Evolutionary conservation across 1,284 basidiomycete genomes (phyloP).

Genomic region (Gymnopus androsaceus): DNA sequence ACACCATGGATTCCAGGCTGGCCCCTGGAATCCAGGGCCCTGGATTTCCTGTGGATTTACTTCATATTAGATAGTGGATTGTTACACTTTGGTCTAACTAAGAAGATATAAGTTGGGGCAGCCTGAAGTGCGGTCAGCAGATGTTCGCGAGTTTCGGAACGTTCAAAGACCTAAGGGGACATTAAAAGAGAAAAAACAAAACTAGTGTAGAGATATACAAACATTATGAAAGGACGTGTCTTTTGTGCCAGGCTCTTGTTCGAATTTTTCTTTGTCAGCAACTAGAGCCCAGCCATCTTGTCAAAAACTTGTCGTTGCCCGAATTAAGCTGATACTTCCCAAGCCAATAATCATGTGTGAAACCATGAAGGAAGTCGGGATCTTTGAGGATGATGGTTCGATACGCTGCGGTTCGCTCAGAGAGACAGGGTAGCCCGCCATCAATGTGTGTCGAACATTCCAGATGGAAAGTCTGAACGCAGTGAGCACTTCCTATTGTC

Average conservation of each 20-base stretch:
- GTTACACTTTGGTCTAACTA: too few species aligned
- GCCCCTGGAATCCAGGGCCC: too few species aligned
- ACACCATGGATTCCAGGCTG: too few species aligned
- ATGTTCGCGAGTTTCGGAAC: conserved; percentile 91
- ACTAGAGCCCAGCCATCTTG: conserved; percentile 95
- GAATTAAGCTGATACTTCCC: conserved; percentile 92
- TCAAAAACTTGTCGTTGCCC: conserved; percentile 92
- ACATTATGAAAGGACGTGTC: conserved; percentile 92
- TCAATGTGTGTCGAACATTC: conserved; percentile 91
- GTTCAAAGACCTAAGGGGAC: conserved; percentile 86
- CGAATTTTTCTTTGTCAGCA: conserved; percentile 71
- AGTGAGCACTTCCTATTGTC: conserved; percentile 90
- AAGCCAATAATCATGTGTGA: conserved; percentile 92
- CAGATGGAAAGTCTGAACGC: conserved; percentile 90
- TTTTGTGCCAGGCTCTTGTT: conserved; percentile 63
- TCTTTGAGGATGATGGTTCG: conserved; percentile 92
- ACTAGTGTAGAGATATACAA: conserved; percentile 33
- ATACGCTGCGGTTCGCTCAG: conserved; percentile 89
- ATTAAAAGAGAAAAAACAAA: conserved; percentile 14
- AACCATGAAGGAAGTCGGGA: conserved; percentile 87
- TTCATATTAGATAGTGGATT: too few species aligned
- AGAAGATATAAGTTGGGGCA: too few species aligned
- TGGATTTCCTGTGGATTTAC: too few species aligned
- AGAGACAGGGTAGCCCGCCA: conserved; percentile 88
- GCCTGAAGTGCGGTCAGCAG: conserved; percentile 92